These are phyloP conservation scores for Acacia concinna DNA, from an alignment of 331 rosid genomes.

Conservation along the genomic window DNA sequence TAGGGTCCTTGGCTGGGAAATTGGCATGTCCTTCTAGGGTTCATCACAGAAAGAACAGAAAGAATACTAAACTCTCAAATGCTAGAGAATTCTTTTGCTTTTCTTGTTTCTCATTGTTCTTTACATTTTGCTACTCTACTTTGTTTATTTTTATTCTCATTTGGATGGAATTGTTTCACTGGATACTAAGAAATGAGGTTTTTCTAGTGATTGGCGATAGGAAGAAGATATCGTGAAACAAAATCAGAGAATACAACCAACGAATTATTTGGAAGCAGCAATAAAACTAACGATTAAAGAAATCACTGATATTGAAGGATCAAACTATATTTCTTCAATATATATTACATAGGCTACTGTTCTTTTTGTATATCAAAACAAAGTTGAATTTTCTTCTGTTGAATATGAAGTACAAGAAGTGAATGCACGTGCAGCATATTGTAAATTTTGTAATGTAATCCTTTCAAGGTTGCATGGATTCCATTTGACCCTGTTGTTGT, in stretches of 20 bases:
- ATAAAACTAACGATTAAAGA: background rate
- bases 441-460: background rate
- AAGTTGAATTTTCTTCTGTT: background rate
- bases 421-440: background rate
- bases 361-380: background rate
- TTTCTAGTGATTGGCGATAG: background rate
- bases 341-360: slow-evolving; percentile 6
- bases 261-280: background rate
- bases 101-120: background rate
- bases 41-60: background rate
- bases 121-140: background rate
- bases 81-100: background rate
- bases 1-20: background rate
- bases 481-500: slow-evolving; percentile 39
- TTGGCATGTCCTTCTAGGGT: background rate
- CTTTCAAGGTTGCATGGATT: slow-evolving; percentile 32
- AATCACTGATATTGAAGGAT: background rate
- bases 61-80: background rate
- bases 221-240: background rate
- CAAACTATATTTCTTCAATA: background rate
- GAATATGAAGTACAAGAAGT: slow-evolving; percentile 6
- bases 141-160: background rate
- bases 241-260: background rate
- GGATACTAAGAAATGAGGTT: background rate
- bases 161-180: background rate